These are phyloP conservation scores for Kodamaea suecica DNA, from an alignment of 1,139 yeast genomes.

Conservation along the genomic window DNA sequence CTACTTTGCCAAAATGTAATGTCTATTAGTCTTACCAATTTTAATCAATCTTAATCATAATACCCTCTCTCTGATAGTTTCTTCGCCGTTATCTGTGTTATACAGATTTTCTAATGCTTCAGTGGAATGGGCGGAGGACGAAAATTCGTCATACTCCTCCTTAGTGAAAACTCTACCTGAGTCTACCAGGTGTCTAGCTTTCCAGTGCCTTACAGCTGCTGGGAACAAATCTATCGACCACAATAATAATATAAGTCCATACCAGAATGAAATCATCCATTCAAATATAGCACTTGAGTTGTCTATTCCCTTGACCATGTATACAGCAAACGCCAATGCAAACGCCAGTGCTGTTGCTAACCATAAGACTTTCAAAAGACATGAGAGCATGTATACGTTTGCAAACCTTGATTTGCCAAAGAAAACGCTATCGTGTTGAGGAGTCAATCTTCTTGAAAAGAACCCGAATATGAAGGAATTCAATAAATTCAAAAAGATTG, in stretches of 20 bases:
- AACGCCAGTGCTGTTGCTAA: constrained; percentile 61
- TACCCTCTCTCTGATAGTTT: too few relatives aligned
- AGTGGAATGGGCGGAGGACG: not conserved
- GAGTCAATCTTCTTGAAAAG: constrained; percentile 40
- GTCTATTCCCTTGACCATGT: constrained; percentile 34
- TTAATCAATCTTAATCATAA: too few relatives aligned
- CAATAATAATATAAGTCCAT: constrained; percentile 64
- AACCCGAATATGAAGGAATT: constrained; percentile 63
- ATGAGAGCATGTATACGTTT: constrained; percentile 49
- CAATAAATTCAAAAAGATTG: constrained; percentile 58
- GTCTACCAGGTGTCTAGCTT: constrained; percentile 13
- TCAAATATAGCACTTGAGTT: constrained; percentile 63
- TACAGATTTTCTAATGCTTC: not conserved
- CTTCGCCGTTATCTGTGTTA: too few relatives aligned
- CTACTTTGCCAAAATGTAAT: too few relatives aligned
- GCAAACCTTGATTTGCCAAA: constrained; percentile 33
- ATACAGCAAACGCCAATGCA: constrained; percentile 66
- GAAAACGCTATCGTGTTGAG: constrained; percentile 27
- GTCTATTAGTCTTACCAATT: too few relatives aligned
- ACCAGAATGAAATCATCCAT: constrained; percentile 83
- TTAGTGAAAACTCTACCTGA: not conserved
- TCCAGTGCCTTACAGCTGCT: constrained; percentile 34
- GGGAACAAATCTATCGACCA: constrained; percentile 73
- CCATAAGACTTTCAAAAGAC: constrained; percentile 61
- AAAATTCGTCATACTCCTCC: not conserved